These are phyloP conservation scores for Podaxis sp. DNA, from an alignment of 768 basidiomycete species.

Conservation along the genomic window DNA sequence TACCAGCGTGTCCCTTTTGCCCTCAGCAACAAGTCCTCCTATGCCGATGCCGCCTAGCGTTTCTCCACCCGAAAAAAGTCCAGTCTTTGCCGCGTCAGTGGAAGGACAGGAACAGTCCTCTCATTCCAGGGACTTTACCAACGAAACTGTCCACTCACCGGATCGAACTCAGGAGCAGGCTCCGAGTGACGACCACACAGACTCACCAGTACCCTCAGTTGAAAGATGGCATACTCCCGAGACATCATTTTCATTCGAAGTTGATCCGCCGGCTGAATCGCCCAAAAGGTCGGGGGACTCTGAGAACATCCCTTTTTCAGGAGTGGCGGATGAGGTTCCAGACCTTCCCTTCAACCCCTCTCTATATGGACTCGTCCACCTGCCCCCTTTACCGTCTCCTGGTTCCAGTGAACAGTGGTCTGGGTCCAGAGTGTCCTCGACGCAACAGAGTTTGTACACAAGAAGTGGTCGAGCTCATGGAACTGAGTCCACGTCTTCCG, in stretches of 20 bases:
- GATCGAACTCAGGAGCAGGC: background rate
- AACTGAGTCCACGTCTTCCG: background rate
- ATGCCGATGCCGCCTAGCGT: slow-evolving; percentile 4
- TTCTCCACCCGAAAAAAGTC: background rate
- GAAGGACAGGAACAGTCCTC: slow-evolving; percentile 4
- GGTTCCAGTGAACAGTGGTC: background rate
- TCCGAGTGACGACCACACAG: background rate
- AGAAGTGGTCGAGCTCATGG: background rate
- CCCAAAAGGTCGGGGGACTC: background rate
- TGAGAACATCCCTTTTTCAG: slow-evolving; percentile 15
- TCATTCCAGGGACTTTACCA: background rate
- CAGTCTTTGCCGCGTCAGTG: slow-evolving; percentile 8
- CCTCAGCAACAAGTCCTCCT: slow-evolving; percentile 9
- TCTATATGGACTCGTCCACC: slow-evolving; percentile 40
- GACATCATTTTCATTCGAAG: background rate
- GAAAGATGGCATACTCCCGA: background rate
- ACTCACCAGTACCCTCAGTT: background rate
- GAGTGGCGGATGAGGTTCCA: slow-evolving; percentile 12
- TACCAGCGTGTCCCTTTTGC: slow-evolving; percentile 16
- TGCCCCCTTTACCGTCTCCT: slow-evolving; percentile 31
- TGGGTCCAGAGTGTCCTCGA: slow-evolving; percentile 4
- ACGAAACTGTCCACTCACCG: background rate
- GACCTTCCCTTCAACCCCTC: slow-evolving; percentile 36
- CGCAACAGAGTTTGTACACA: slow-evolving; percentile 16
- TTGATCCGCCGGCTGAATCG: background rate